Evolutionary conservation across 2,329 filamentous ascomycete genomes (phyloP).

Genomic region (Xylariales sp.): DNA sequence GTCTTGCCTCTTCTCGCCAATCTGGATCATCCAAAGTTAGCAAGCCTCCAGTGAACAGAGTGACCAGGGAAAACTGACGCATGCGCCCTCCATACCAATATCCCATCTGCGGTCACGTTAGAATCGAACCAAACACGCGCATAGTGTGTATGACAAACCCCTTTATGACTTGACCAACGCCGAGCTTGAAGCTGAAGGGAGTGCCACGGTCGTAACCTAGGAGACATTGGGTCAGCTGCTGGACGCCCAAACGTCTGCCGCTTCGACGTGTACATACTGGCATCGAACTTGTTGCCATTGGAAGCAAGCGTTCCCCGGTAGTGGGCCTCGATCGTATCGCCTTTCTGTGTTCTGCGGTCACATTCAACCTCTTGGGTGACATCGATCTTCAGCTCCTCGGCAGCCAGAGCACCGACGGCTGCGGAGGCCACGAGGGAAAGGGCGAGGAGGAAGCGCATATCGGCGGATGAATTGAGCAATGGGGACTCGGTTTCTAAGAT

Average conservation of each 20-base stretch:
- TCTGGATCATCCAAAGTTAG: too few species aligned
- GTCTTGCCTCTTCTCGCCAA: conserved; percentile 74
- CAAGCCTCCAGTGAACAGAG: too few species aligned
- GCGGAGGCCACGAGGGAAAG: conserved; percentile 48
- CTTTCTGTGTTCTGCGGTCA: conserved; percentile 68
- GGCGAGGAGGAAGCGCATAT: conserved; percentile 42
- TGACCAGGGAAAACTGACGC: too few species aligned
- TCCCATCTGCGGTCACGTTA: too few species aligned
- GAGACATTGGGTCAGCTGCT: too few species aligned
- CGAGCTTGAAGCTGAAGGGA: conserved; percentile 77
- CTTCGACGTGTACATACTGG: conserved; percentile 46
- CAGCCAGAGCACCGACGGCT: conserved; percentile 45
- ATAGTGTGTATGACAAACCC: conserved; percentile 66
- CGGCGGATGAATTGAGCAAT: conserved; percentile 15
- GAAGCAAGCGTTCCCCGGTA: conserved; percentile 76
- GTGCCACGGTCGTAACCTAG: conserved; percentile 66
- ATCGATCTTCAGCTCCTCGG: conserved; percentile 69
- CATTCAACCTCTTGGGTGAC: conserved; percentile 71
- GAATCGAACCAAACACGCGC: too few species aligned
- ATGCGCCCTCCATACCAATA: conserved; percentile 90
- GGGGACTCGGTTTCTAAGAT: too few species aligned
- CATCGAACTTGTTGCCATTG: conserved; percentile 78
- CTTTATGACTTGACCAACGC: conserved; percentile 79
- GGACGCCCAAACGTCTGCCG: too few species aligned
- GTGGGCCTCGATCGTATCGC: conserved; percentile 81